Evolutionary conservation across 371 early-diverging fungal genomes (phyloP).

Genomic region (Apophysomyces sp.): DNA sequence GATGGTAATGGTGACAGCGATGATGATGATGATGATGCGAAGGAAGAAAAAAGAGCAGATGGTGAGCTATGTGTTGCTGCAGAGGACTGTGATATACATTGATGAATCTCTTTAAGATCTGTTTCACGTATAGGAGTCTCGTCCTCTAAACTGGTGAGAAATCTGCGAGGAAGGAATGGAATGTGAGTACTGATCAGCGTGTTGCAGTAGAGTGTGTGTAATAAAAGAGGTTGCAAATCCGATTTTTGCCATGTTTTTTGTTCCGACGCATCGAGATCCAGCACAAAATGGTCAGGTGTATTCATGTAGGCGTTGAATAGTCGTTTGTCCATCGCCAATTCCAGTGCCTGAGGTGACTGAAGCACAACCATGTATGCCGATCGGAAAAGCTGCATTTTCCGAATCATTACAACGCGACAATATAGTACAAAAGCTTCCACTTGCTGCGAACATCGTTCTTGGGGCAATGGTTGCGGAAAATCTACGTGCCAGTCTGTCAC

Average conservation of each 20-base stretch:
- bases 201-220: conserved; percentile 32
- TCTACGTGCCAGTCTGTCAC: conserved; percentile 44
- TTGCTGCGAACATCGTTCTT: conserved; percentile 12
- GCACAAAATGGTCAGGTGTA: conserved; percentile 28
- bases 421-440: conserved; percentile 33
- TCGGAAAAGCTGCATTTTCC: conserved; percentile 40
- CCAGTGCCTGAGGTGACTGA: conserved; percentile 24
- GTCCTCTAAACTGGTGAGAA: conserved; percentile 23
- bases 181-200: conserved; percentile 30
- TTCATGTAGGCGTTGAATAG: conserved; percentile 29
- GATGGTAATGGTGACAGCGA: neutral
- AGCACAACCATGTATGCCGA: conserved; percentile 29
- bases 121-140: conserved; percentile 15
- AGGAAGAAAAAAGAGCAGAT: neutral
- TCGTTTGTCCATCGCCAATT: conserved; percentile 21
- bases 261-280: conserved; percentile 16
- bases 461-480: conserved; percentile 35
- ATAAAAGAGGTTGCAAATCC: conserved; percentile 28
- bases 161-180: conserved; percentile 35
- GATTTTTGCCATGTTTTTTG: conserved; percentile 8
- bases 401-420: conserved; percentile 35
- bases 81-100: conserved; percentile 9
- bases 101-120: conserved; percentile 26
- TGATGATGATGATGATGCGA: conserved; percentile 6
- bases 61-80: neutral